These are phyloP conservation scores for Limonium bicolor DNA, from an alignment of 148 eudicot genomes.

Conservation along the genomic window DNA sequence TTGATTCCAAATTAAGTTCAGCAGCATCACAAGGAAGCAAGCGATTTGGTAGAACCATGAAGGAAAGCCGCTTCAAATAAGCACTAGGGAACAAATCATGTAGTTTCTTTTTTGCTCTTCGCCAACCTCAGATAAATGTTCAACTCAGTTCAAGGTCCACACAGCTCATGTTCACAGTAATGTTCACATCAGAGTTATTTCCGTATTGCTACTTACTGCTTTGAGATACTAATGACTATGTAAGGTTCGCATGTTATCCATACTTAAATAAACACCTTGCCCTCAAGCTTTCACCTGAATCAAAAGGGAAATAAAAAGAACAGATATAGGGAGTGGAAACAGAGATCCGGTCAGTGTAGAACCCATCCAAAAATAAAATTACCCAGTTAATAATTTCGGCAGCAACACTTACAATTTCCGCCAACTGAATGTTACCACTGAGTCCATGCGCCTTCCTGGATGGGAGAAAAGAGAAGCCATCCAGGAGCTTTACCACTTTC, in stretches of 20 bases:
- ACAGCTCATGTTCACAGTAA: background rate
- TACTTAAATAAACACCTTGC: too few relatives aligned
- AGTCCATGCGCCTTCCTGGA: constrained; percentile 54
- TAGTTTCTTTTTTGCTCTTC: background rate
- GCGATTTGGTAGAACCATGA: constrained; percentile 32
- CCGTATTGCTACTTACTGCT: background rate
- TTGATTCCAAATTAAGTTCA: constrained; percentile 45
- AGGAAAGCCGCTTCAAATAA: constrained; percentile 12
- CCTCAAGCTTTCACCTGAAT: too few relatives aligned
- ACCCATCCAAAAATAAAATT: background rate
- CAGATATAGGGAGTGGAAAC: background rate
- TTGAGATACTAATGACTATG: background rate
- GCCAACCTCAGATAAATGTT: background rate
- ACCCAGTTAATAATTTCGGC: constrained; percentile 9
- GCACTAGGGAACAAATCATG: too few relatives aligned
- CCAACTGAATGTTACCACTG: constrained; percentile 80
- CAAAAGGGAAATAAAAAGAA: background rate
- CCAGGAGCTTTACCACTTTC: constrained; percentile 67
- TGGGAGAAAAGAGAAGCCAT: constrained; percentile 81
- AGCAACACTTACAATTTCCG: constrained; percentile 43
- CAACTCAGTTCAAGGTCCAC: background rate
- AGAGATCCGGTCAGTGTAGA: background rate
- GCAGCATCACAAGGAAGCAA: constrained; percentile 28
- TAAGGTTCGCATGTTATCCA: too few relatives aligned
- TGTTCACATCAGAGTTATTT: background rate